Conservation (phyloP, 495 filamentous ascomycete species). For the Lophium mytilinum region DNA sequence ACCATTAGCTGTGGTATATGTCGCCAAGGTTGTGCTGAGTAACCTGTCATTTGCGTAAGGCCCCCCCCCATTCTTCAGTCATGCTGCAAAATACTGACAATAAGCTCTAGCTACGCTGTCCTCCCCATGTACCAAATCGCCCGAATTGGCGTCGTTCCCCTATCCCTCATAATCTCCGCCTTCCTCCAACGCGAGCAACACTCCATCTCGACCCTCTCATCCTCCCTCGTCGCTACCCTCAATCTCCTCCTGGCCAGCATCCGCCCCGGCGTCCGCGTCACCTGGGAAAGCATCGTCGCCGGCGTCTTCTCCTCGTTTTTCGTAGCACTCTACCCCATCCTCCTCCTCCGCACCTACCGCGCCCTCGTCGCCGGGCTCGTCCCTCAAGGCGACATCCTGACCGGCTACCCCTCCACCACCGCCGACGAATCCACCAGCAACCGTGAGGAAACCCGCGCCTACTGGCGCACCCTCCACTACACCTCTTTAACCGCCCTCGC, state of each 20-base stretch:
- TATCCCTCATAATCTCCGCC: conserved; percentile 40
- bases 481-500: conserved; percentile 40
- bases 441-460: conserved; percentile 39
- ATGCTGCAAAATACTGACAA: not conserved
- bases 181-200: conserved; percentile 36
- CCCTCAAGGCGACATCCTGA: conserved; percentile 24
- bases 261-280: conserved; percentile 35
- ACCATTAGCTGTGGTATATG: conserved; percentile 40
- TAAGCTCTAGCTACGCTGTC: conserved; percentile 35
- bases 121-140: conserved; percentile 42
- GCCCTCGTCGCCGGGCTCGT: conserved; percentile 25
- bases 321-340: conserved; percentile 42
- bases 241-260: conserved; percentile 40
- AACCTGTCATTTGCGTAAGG: conserved; percentile 45
- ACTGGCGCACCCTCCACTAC: conserved; percentile 44
- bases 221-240: conserved; percentile 42
- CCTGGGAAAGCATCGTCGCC: conserved; percentile 43
- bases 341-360: conserved; percentile 41
- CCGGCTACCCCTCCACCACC: conserved; percentile 12
- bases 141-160: conserved; percentile 40
- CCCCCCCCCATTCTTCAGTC: not conserved
- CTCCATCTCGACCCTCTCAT: conserved; percentile 40
- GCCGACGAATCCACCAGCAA: conserved; percentile 13
- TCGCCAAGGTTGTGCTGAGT: conserved; percentile 41
- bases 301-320: conserved; percentile 46